These are phyloP conservation scores for Astrothelium macrocarpum DNA, from an alignment of 495 filamentous ascomycete species.

Conservation along the genomic window DNA sequence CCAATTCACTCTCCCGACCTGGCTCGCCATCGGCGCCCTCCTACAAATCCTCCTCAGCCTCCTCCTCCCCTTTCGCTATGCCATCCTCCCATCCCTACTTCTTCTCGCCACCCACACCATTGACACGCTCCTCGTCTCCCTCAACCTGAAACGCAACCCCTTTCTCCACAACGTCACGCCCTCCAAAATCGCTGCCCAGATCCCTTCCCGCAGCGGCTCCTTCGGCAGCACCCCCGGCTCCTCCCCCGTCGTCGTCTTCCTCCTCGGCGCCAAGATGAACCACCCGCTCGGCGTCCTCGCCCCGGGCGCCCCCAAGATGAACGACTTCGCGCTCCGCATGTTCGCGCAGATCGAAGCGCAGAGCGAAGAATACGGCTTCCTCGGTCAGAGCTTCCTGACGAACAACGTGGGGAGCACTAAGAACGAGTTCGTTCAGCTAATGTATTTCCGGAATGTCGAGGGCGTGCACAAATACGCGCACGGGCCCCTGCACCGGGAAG, in stretches of 20 bases:
- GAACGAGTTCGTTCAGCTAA: conserved; percentile 34
- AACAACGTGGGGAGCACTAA: conserved; percentile 17
- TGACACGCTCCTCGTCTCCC: conserved; percentile 22
- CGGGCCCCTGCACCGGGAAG: conserved; percentile 34
- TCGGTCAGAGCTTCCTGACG: conserved; percentile 17
- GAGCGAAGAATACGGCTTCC: conserved; percentile 18
- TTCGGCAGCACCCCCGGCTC: conserved; percentile 26
- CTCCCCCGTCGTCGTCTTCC: conserved; percentile 34
- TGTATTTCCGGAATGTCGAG: conserved; percentile 42
- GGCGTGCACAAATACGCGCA: conserved; percentile 44
- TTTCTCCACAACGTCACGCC: conserved; percentile 30
- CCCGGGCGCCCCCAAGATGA: conserved; percentile 12
- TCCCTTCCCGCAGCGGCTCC: conserved; percentile 31
- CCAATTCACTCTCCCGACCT: conserved; percentile 32
- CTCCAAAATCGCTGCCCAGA: conserved; percentile 29
- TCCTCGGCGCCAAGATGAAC: conserved; percentile 35
- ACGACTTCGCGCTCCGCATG: conserved; percentile 16
- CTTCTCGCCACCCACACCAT: conserved; percentile 24
- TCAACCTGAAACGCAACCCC: conserved; percentile 30
- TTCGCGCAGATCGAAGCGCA: conserved; percentile 12
- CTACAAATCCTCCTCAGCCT: conserved; percentile 30
- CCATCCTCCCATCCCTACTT: conserved; percentile 30
- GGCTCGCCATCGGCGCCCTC: conserved; percentile 38
- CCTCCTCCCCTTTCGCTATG: conserved; percentile 29
- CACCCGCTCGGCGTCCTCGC: conserved; percentile 24